phyloP scores from a whole-genome alignment of 345 rosid genomes.

The Rhodamnia argentea region DNA sequence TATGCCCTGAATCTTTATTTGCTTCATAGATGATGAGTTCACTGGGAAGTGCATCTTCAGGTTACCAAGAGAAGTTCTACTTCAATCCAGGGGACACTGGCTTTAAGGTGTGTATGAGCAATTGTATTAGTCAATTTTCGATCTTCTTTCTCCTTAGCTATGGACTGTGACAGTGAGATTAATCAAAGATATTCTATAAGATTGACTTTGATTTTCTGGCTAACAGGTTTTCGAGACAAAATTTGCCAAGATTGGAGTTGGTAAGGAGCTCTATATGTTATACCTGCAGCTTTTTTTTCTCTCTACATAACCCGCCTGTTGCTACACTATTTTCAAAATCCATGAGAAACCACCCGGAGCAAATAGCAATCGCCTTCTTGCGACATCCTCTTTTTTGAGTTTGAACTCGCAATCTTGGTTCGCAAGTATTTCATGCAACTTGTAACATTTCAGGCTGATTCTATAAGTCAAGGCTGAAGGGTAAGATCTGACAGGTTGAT shows the following conservation, averaged over 20 bases:
- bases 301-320: neutral
- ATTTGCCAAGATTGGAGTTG: constrained; percentile 87
- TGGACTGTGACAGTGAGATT: neutral
- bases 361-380: neutral
- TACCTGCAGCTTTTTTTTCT: neutral
- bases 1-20: neutral
- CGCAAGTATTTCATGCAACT: neutral
- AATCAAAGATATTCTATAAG: neutral
- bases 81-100: constrained; percentile 97
- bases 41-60: constrained; percentile 18
- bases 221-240: constrained; percentile 80
- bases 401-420: neutral
- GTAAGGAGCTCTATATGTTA: constrained; percentile 22
- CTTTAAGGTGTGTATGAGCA: constrained; percentile 53
- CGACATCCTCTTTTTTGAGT: neutral
- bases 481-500: neutral
- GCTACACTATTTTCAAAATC: neutral
- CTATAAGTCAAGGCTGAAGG: neutral
- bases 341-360: neutral
- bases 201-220: neutral
- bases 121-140: neutral
- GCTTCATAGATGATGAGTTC: neutral
- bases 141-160: neutral
- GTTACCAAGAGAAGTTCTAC: constrained; percentile 96
- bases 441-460: neutral